These are phyloP conservation scores for Juncus inflexus DNA, from an alignment of 176 grass and related monocot species.

Conservation along the genomic window DNA sequence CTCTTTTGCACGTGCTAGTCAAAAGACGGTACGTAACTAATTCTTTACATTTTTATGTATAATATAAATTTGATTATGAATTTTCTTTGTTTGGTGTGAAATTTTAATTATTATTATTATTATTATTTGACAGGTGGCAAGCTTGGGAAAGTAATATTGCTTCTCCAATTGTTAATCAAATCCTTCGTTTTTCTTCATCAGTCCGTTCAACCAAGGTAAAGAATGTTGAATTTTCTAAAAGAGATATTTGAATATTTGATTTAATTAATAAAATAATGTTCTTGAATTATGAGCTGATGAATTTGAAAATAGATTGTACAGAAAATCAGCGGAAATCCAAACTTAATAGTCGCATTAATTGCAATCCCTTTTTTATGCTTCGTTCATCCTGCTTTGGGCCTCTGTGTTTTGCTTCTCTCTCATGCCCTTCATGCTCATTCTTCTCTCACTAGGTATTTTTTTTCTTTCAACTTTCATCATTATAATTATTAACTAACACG, in stretches of 20 bases:
- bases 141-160: constrained; percentile 54
- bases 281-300: constrained; percentile 27
- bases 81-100: constrained; percentile 8
- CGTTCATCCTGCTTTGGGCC: constrained; percentile 85
- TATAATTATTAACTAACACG: not conserved
- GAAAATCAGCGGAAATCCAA: constrained; percentile 64
- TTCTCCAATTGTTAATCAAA: constrained; percentile 49
- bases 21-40: constrained; percentile 61
- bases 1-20: constrained; percentile 67
- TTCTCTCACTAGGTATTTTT: constrained; percentile 77
- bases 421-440: constrained; percentile 67
- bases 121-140: constrained; percentile 55
- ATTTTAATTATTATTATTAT: constrained; percentile 19
- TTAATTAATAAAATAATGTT: no score
- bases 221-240: not conserved
- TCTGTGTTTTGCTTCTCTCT: constrained; percentile 70
- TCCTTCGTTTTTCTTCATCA: constrained; percentile 50
- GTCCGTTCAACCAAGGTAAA: constrained; percentile 79
- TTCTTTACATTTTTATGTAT: no score
- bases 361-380: constrained; percentile 66
- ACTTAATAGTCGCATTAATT: constrained; percentile 61
- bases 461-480: constrained; percentile 3
- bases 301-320: constrained; percentile 65
- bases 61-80: constrained; percentile 16
- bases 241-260: constrained; percentile 14